phyloP scores from a whole-genome alignment of 202 grass and related monocot genomes.

The Digitaria exilis region DNA sequence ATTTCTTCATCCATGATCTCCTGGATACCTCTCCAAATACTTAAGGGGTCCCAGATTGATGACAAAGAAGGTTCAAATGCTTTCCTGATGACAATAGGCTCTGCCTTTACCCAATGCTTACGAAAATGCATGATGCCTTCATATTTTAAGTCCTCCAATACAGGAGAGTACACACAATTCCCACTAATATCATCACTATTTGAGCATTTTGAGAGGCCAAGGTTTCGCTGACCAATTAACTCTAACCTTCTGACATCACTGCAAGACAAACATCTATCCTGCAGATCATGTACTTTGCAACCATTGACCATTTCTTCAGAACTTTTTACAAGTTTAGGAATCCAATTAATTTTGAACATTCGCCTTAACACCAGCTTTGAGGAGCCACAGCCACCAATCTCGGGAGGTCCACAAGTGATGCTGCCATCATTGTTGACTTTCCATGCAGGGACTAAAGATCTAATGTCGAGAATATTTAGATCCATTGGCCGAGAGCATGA shows the following conservation, averaged over 20 bases:
- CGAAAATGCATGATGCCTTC: conserved; percentile 74
- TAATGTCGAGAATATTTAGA: conserved; percentile 64
- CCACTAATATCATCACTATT: conserved; percentile 42
- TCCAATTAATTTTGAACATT: conserved; percentile 99
- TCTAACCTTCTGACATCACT: conserved; percentile 31
- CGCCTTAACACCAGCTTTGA: conserved; percentile 85
- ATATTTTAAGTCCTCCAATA: conserved; percentile 67
- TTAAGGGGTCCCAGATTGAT: conserved; percentile 80
- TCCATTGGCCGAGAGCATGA: conserved; percentile 25
- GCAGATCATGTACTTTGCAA: conserved; percentile 66
- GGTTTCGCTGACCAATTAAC: conserved; percentile 23
- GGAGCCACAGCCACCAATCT: conserved; percentile 77
- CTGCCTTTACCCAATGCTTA: conserved; percentile 80
- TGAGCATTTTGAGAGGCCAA: conserved; percentile 47
- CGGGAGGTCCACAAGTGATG: conserved; percentile 73
- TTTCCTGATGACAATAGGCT: conserved; percentile 79
- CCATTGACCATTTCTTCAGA: conserved; percentile 94
- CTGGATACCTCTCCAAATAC: conserved; percentile 84
- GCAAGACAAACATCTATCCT: conserved; percentile 46
- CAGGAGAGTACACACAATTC: conserved; percentile 57
- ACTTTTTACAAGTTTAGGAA: conserved; percentile 83
- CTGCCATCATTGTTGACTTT: conserved; percentile 70
- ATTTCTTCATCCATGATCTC: conserved; percentile 78
- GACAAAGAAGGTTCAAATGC: conserved; percentile 80
- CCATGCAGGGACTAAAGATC: conserved; percentile 82